A percentile compares a stretch with the other conserved stretches of the same genome.
These are phyloP conservation scores for Blepharisma japonicum DNA, from an alignment of 73 alveolate genomes.

Conservation along the genomic window DNA sequence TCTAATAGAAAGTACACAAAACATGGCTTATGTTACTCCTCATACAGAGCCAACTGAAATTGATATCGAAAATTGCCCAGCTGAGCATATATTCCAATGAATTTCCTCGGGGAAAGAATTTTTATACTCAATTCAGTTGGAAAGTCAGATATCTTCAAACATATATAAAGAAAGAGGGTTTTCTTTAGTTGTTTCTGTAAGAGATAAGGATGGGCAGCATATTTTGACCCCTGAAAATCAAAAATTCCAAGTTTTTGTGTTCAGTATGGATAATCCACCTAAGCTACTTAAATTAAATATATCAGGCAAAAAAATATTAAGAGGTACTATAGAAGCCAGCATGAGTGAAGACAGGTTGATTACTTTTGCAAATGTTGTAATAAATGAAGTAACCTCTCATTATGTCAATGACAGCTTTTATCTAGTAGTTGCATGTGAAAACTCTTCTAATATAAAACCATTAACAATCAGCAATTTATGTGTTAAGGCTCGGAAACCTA, in stretches of 20 bases:
- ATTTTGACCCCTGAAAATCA: background rate
- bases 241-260: background rate
- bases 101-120: too few species aligned
- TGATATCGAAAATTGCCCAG: too few species aligned
- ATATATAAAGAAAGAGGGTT: slow-evolving; percentile 27
- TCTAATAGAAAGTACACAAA: too few species aligned
- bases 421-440: background rate
- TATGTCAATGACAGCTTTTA: slow-evolving; percentile 12
- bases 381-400: slow-evolving; percentile 27
- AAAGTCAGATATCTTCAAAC: background rate
- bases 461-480: background rate
- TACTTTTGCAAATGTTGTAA: slow-evolving; percentile 15
- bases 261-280: slow-evolving; percentile 26
- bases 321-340: slow-evolving; percentile 18
- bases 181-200: background rate
- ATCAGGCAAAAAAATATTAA: slow-evolving; percentile 16
- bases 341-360: background rate
- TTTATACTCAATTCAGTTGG: background rate
- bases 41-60: too few species aligned
- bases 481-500: slow-evolving; percentile 2
- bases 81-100: too few species aligned
- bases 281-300: slow-evolving; percentile 10
- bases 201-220: background rate
- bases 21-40: too few species aligned
- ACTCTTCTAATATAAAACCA: background rate